These are phyloP conservation scores for Lipomyces yamadae DNA, from an alignment of 805 yeast genomes.

Conservation along the genomic window DNA sequence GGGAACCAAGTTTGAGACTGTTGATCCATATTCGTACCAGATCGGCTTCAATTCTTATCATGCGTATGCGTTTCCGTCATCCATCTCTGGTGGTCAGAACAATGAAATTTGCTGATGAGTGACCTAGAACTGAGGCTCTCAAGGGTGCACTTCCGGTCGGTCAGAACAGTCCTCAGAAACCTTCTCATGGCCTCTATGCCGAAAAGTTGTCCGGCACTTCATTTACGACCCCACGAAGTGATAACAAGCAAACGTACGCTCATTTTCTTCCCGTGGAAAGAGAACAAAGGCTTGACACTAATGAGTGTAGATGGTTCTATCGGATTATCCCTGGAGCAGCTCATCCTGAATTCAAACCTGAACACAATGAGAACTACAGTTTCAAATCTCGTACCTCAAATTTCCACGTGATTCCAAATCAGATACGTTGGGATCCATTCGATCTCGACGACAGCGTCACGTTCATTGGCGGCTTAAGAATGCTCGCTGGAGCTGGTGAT, in stretches of 20 bases:
- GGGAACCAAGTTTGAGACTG: slow-evolving; percentile 26
- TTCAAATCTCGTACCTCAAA: slow-evolving; percentile 20
- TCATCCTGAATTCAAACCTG: slow-evolving; percentile 33
- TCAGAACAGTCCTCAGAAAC: slow-evolving; percentile 41
- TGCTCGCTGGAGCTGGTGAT: slow-evolving; percentile 41
- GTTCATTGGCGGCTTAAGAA: slow-evolving; percentile 37
- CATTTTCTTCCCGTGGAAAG: neutral
- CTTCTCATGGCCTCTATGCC: slow-evolving; percentile 40
- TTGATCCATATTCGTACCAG: slow-evolving; percentile 38
- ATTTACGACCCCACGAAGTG: slow-evolving; percentile 41
- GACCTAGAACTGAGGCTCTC: slow-evolving; percentile 37
- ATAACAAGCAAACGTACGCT: slow-evolving; percentile 38
- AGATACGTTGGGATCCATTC: slow-evolving; percentile 41
- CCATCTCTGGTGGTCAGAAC: neutral
- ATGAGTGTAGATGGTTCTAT: slow-evolving; percentile 36
- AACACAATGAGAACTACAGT: slow-evolving; percentile 14
- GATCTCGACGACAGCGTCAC: slow-evolving; percentile 30
- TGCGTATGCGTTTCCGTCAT: slow-evolving; percentile 19
- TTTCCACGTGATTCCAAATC: slow-evolving; percentile 40
- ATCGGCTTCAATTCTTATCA: slow-evolving; percentile 40
- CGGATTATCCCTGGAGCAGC: slow-evolving; percentile 40
- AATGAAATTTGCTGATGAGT: neutral
- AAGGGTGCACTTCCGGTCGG: slow-evolving; percentile 40
- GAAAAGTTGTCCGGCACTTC: slow-evolving; percentile 43
- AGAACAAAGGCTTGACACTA: no score